Conservation (phyloP, 768 basidiomycete genomes). For the Xanthoconium stramineum region DNA sequence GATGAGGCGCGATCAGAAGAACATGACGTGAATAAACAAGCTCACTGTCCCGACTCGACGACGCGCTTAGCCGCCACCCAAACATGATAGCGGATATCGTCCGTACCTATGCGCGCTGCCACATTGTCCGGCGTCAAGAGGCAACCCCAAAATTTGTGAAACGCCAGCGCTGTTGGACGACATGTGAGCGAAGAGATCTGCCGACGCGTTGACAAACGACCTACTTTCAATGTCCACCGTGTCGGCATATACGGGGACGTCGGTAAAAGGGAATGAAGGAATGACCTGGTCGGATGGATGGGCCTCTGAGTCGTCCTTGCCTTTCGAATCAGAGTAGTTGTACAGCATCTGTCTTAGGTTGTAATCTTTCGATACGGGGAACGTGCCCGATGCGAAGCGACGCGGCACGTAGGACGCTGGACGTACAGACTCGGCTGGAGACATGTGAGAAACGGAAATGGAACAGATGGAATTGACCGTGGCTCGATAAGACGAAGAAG, state of each 20-base stretch:
- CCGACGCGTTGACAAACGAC: conserved; percentile 9
- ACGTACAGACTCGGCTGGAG: background rate
- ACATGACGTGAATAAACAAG: background rate
- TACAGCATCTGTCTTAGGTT: conserved; percentile 28
- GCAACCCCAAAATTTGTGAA: conserved; percentile 33
- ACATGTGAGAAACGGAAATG: conserved; percentile 6
- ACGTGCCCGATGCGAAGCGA: conserved; percentile 25
- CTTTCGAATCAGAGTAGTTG: conserved; percentile 13
- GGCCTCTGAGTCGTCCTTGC: background rate
- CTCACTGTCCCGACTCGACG: conserved; percentile 25
- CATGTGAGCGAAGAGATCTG: background rate
- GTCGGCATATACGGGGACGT: conserved; percentile 33
- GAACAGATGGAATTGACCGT: background rate
- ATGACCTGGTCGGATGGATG: conserved; percentile 30
- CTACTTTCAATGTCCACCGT: conserved; percentile 44
- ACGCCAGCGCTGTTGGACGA: conserved; percentile 32
- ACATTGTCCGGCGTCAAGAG: conserved; percentile 35
- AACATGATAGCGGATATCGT: conserved; percentile 32
- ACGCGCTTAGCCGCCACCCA: conserved; percentile 34
- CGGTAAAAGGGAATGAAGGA: conserved; percentile 29
- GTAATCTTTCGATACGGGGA: conserved; percentile 26
- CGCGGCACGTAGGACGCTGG: conserved; percentile 16
- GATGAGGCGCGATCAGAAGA: background rate
- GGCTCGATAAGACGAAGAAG: background rate
- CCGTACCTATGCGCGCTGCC: conserved; percentile 18